These are phyloP conservation scores for Boletellus ananiceps DNA, from an alignment of 768 basidiomycete genomes.

Conservation along the genomic window DNA sequence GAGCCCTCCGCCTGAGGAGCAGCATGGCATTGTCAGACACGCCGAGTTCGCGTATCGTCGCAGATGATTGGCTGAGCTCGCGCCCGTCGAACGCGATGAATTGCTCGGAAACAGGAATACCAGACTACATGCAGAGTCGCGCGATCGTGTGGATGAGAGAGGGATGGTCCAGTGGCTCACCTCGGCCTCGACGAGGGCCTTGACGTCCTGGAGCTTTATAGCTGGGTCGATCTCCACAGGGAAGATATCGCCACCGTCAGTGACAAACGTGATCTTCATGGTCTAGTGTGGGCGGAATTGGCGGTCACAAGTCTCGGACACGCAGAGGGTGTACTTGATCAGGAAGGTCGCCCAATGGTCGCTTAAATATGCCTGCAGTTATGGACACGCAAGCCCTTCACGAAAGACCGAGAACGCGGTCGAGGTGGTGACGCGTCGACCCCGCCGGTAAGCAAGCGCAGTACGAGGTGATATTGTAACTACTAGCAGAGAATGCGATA, in stretches of 20 bases:
- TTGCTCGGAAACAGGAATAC: slow-evolving; percentile 68
- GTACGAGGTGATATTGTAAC: slow-evolving; percentile 1
- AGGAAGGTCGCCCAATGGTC: slow-evolving; percentile 13
- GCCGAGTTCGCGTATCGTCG: slow-evolving; percentile 64
- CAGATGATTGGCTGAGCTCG: slow-evolving; percentile 60
- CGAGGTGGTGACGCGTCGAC: slow-evolving; percentile 19
- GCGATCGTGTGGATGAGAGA: background rate
- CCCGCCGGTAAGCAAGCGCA: slow-evolving; percentile 6
- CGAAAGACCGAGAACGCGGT: slow-evolving; percentile 22
- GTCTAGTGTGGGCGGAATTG: slow-evolving; percentile 1
- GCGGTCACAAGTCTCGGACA: too few species aligned
- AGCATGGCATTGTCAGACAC: slow-evolving; percentile 61
- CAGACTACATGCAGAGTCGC: slow-evolving; percentile 47
- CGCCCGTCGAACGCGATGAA: slow-evolving; percentile 62
- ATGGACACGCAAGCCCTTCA: slow-evolving; percentile 16
- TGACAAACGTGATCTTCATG: slow-evolving; percentile 74
- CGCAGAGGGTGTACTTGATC: slow-evolving; percentile 16
- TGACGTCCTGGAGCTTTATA: slow-evolving; percentile 91
- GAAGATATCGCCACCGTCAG: slow-evolving; percentile 60
- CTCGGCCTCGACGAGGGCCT: slow-evolving; percentile 93
- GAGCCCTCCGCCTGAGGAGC: slow-evolving; percentile 58
- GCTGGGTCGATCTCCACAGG: slow-evolving; percentile 79
- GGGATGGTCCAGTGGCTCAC: slow-evolving; percentile 41
- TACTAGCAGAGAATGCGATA: background rate
- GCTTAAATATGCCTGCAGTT: slow-evolving; percentile 12